Conservation (phyloP, 75 land plant genomes). For the Picea glauca region DNA sequence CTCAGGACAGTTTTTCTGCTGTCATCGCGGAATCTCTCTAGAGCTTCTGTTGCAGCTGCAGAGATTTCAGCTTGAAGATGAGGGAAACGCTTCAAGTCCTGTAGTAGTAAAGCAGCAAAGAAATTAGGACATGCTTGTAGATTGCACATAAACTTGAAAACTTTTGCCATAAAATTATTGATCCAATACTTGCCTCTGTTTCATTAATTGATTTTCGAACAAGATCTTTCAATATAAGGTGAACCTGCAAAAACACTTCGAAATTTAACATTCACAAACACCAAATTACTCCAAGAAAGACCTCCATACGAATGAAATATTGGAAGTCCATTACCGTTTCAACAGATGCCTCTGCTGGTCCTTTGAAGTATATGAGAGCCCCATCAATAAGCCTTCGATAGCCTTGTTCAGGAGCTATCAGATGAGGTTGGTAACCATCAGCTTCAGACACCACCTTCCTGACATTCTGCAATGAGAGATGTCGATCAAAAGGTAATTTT, state of each 20-base stretch:
- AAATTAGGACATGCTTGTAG: not conserved
- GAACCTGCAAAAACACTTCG: constrained; percentile 57
- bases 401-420: constrained; percentile 94
- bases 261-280: not conserved
- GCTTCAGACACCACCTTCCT: constrained; percentile 77
- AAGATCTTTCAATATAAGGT: constrained; percentile 65
- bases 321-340: constrained; percentile 30
- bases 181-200: constrained; percentile 34
- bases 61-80: constrained; percentile 6
- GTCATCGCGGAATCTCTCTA: constrained; percentile 57
- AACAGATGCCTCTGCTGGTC: constrained; percentile 87
- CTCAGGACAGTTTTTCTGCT: constrained; percentile 63
- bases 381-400: constrained; percentile 52
- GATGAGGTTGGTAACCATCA: constrained; percentile 95
- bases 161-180: not conserved
- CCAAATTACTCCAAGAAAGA: not conserved
- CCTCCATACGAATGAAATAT: not conserved
- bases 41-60: constrained; percentile 18
- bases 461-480: constrained; percentile 32
- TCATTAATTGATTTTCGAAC: constrained; percentile 76
- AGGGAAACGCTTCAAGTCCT: constrained; percentile 27
- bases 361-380: constrained; percentile 59
- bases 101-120: not conserved
- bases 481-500: constrained; percentile 18
- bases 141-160: not conserved